phyloP scores from a whole-genome alignment of 2,329 filamentous ascomycete species.

The Trichoderma koningiopsis region DNA sequence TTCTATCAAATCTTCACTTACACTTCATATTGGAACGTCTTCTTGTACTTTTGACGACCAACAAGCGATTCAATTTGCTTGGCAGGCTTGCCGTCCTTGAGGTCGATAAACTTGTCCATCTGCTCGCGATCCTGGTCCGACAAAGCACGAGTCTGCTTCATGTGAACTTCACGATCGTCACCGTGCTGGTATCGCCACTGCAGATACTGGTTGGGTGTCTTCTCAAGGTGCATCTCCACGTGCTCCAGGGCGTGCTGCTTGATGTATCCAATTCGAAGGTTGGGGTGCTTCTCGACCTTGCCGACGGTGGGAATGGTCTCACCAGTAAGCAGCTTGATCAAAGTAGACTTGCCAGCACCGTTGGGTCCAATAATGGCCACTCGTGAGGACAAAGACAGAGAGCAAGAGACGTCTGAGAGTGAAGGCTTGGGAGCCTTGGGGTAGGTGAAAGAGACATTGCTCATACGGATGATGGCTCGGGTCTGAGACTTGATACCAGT shows the following conservation, averaged over 20 bases:
- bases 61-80: conserved; percentile 85
- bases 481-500: conserved; percentile 95
- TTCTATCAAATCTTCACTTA: conserved; percentile 45
- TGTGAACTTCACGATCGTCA: conserved; percentile 92
- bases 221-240: conserved; percentile 99
- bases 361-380: conserved; percentile 97
- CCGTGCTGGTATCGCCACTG: conserved; percentile 98
- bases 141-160: conserved; percentile 94
- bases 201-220: conserved; percentile 98
- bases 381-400: conserved; percentile 84
- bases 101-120: conserved; percentile 86
- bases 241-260: conserved; percentile 99
- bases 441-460: conserved; percentile 87
- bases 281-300: conserved; percentile 96
- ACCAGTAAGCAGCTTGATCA: conserved; percentile 96
- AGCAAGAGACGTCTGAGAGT: conserved; percentile 83
- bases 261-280: conserved; percentile 98
- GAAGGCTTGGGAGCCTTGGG: conserved; percentile 87
- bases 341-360: conserved; percentile 95
- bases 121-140: conserved; percentile 83
- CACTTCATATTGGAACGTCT: conserved; percentile 98
- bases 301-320: conserved; percentile 82
- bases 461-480: conserved; percentile 93
- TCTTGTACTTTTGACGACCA: conserved; percentile 98
- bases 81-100: conserved; percentile 77